A percentile compares a stretch with the other conserved stretches of the same genome.
Evolutionary conservation across 1,284 basidiomycete species (phyloP).

Genomic region (Retiboletus flavoniger): DNA sequence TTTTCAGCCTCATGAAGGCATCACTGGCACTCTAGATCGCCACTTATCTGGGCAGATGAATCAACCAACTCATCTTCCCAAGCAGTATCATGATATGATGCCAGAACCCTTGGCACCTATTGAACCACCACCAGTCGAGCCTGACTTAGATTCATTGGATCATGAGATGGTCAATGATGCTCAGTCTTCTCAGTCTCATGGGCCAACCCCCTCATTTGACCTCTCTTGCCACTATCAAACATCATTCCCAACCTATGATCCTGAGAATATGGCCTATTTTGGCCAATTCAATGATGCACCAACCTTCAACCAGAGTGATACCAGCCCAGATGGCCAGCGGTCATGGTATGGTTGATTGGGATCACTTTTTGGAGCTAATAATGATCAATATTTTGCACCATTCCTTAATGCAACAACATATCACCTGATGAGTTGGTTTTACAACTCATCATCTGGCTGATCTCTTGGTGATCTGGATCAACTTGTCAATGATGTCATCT

Average conservation of each 20-base stretch:
- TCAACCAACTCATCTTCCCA: background rate
- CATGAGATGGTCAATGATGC: too few species aligned
- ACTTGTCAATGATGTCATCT: conserved; percentile 33
- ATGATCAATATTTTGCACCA: conserved; percentile 10
- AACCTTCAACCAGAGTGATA: background rate
- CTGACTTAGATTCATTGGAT: too few species aligned
- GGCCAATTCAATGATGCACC: background rate
- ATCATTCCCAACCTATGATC: background rate
- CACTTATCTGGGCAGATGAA: background rate
- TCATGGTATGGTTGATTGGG: background rate
- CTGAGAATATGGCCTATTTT: background rate
- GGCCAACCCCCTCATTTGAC: background rate
- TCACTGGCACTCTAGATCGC: background rate
- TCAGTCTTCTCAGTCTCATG: too few species aligned
- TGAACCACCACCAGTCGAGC: background rate
- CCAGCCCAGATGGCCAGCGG: background rate
- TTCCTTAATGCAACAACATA: conserved; percentile 31
- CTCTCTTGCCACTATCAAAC: background rate
- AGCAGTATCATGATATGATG: background rate
- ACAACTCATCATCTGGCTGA: conserved; percentile 24
- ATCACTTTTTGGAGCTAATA: background rate
- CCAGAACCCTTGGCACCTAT: background rate
- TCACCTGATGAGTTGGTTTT: conserved; percentile 33
- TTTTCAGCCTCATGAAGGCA: background rate
- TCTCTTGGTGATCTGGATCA: conserved; percentile 29